Evolutionary conservation across 2,329 filamentous ascomycete genomes (phyloP).

Genomic region (Botrytis aclada): DNA sequence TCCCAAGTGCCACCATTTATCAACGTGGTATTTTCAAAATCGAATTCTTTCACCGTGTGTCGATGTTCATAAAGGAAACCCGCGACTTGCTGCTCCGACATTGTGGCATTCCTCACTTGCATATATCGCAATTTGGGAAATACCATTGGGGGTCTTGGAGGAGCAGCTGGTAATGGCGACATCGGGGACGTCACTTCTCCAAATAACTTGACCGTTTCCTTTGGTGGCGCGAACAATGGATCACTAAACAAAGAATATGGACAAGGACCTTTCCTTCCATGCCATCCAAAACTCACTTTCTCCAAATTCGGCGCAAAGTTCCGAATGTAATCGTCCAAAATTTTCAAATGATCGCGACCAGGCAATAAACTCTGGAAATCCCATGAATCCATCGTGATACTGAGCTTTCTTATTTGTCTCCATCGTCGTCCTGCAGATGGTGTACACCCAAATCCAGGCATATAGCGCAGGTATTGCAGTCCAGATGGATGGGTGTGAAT

Average conservation of each 20-base stretch:
- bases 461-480: slow-evolving; percentile 73
- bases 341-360: slow-evolving; percentile 68
- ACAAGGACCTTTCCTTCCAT: slow-evolving; percentile 68
- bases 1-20: slow-evolving; percentile 72
- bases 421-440: slow-evolving; percentile 71
- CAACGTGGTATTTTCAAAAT: slow-evolving; percentile 74
- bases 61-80: slow-evolving; percentile 66
- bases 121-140: slow-evolving; percentile 68
- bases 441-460: slow-evolving; percentile 69
- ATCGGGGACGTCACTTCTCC: slow-evolving; percentile 63
- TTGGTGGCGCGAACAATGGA: slow-evolving; percentile 60
- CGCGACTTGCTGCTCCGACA: slow-evolving; percentile 69
- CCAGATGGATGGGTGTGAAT: slow-evolving; percentile 73
- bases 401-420: slow-evolving; percentile 72
- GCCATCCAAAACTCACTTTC: slow-evolving; percentile 75
- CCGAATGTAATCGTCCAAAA: slow-evolving; percentile 77
- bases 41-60: slow-evolving; percentile 68
- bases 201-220: slow-evolving; percentile 56
- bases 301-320: slow-evolving; percentile 64
- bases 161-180: slow-evolving; percentile 56
- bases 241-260: slow-evolving; percentile 65
- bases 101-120: slow-evolving; percentile 67
- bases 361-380: slow-evolving; percentile 58
- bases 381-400: slow-evolving; percentile 70
- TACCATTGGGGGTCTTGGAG: slow-evolving; percentile 54